These are phyloP conservation scores for Alternaria consortialis DNA, from an alignment of 2,329 filamentous ascomycete genomes.

Conservation along the genomic window DNA sequence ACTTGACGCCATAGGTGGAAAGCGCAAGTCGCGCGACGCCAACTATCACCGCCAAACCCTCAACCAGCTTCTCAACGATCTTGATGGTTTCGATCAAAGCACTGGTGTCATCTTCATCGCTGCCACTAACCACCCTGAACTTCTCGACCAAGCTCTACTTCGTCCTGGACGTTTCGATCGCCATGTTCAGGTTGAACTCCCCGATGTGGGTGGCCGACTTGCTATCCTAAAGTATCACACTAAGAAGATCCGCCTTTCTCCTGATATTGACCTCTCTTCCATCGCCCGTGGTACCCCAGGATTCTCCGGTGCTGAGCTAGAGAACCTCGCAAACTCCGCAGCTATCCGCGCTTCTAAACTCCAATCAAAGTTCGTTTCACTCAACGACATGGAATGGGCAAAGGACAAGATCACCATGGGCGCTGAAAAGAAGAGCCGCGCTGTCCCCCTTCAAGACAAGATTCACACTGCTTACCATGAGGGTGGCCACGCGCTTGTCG, in stretches of 20 bases:
- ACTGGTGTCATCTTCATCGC: conserved; percentile 95
- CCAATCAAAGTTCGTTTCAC: conserved; percentile 77
- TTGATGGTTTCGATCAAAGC: conserved; percentile 96
- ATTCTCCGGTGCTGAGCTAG: conserved; percentile 92
- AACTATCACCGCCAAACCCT: conserved; percentile 97
- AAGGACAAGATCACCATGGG: conserved; percentile 99
- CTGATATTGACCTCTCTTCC: conserved; percentile 82
- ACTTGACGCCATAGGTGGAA: conserved; percentile 91
- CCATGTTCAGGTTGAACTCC: conserved; percentile 85
- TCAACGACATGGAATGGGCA: conserved; percentile 91
- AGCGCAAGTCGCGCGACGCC: conserved; percentile 90
- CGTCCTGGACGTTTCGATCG: conserved; percentile 95
- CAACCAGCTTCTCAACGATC: conserved; percentile 94
- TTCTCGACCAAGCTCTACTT: conserved; percentile 92
- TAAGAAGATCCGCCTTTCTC: conserved; percentile 83
- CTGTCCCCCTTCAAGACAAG: conserved; percentile 93
- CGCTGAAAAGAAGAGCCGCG: conserved; percentile 85
- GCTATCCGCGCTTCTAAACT: conserved; percentile 93
- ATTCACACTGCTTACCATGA: conserved; percentile 96
- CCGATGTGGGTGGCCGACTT: conserved; percentile 91
- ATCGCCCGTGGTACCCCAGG: conserved; percentile 89
- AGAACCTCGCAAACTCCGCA: conserved; percentile 96
- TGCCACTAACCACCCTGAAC: conserved; percentile 94
- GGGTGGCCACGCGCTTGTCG: conserved; percentile 91
- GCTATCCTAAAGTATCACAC: conserved; percentile 94